Evolutionary conservation across 257 asterid species (phyloP).

Genomic region (Lantana camara): DNA sequence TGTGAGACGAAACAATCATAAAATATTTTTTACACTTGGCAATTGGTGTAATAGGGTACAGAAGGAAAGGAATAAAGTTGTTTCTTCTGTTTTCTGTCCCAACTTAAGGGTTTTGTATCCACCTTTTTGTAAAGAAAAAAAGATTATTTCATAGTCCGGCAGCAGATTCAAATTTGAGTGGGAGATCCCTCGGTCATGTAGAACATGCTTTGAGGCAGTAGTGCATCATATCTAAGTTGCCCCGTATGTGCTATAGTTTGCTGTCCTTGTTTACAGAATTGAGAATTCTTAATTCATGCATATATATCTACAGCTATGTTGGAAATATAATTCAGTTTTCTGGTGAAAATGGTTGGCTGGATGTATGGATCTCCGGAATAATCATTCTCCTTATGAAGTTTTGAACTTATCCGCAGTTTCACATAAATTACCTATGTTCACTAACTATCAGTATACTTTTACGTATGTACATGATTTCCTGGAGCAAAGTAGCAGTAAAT

Average conservation of each 20-base stretch:
- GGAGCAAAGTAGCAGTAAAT: not conserved
- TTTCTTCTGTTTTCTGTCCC: not conserved
- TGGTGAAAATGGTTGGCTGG: not conserved
- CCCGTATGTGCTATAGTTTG: not conserved
- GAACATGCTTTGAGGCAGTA: constrained; percentile 1
- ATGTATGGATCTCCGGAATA: not conserved
- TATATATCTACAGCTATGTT: not conserved
- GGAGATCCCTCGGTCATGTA: not conserved
- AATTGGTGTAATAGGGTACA: not conserved
- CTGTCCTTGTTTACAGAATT: not conserved
- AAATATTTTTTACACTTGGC: not conserved
- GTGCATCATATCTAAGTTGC: constrained; percentile 11
- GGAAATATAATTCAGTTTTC: constrained; percentile 8
- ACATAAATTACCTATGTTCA: no score
- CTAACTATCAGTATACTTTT: not conserved
- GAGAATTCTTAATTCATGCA: not conserved
- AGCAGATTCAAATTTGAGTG: not conserved
- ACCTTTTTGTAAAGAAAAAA: not conserved
- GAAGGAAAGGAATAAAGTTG: not conserved
- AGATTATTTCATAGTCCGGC: not conserved
- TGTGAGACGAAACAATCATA: not conserved
- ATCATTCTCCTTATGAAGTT: not conserved
- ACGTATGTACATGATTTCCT: constrained; percentile 24
- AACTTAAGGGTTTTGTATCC: not conserved
- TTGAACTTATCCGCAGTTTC: not conserved